These are phyloP conservation scores for Pleurotus ostreatus DNA, from an alignment of 768 basidiomycete genomes.

Conservation along the genomic window DNA sequence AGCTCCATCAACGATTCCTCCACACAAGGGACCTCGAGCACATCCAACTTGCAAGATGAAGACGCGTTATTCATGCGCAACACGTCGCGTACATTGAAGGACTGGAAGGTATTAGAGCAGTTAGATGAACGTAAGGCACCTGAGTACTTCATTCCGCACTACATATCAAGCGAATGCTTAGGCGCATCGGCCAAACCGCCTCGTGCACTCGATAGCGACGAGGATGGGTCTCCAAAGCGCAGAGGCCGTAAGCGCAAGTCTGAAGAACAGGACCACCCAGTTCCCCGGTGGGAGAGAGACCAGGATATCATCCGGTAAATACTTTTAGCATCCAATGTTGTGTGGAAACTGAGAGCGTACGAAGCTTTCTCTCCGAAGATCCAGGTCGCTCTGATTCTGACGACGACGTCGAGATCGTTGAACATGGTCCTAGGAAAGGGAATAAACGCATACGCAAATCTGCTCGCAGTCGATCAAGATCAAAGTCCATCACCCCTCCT, in stretches of 20 bases:
- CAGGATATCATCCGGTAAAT: slow-evolving; percentile 36
- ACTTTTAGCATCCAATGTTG: not conserved
- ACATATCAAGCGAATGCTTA: not conserved
- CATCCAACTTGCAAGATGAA: slow-evolving; percentile 42
- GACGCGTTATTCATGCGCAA: slow-evolving; percentile 74
- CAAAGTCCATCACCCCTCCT: slow-evolving; percentile 74
- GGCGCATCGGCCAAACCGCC: slow-evolving; percentile 7
- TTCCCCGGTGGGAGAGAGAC: slow-evolving; percentile 40
- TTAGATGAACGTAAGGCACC: slow-evolving; percentile 46
- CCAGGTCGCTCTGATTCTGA: slow-evolving; percentile 43
- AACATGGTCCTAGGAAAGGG: slow-evolving; percentile 22
- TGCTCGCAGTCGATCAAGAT: slow-evolving; percentile 56
- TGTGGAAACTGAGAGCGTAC: not conserved
- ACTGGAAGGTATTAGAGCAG: slow-evolving; percentile 60
- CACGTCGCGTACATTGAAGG: slow-evolving; percentile 44
- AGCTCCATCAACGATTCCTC: slow-evolving; percentile 8
- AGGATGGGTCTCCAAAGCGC: slow-evolving; percentile 27
- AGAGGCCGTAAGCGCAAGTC: slow-evolving; percentile 29
- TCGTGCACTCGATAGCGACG: slow-evolving; percentile 15
- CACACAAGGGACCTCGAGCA: slow-evolving; percentile 11
- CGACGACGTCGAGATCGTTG: slow-evolving; percentile 35
- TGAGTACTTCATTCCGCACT: not conserved
- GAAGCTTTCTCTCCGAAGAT: slow-evolving; percentile 36
- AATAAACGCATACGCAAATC: slow-evolving; percentile 39
- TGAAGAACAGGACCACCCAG: slow-evolving; percentile 28